Conservation (phyloP, 768 basidiomycete genomes). For the Serpula lacrymans region DNA sequence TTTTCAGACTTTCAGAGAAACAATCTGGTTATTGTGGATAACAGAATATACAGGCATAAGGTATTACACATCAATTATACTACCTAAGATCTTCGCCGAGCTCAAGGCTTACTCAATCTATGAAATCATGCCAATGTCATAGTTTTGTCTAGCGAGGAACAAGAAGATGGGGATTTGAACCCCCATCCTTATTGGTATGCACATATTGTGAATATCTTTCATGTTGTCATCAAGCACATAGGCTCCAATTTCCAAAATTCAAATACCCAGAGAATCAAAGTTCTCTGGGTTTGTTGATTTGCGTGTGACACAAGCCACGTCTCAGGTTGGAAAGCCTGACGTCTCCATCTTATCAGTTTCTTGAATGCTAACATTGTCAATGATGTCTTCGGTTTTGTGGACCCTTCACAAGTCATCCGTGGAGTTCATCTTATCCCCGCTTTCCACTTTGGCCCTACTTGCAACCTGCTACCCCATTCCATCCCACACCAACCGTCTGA, state of each 20-base stretch:
- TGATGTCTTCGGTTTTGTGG: slow-evolving; percentile 42
- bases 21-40: slow-evolving; percentile 16
- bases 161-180: slow-evolving; percentile 10
- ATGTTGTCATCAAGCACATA: slow-evolving; percentile 10
- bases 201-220: slow-evolving; percentile 30
- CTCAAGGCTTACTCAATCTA: slow-evolving; percentile 40
- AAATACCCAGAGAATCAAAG: slow-evolving; percentile 25
- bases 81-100: slow-evolving; percentile 21
- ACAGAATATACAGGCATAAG: slow-evolving; percentile 24
- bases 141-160: slow-evolving; percentile 22
- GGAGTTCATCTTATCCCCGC: slow-evolving; percentile 41
- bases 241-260: slow-evolving; percentile 3
- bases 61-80: slow-evolving; percentile 26
- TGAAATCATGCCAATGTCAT: slow-evolving; percentile 34
- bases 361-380: slow-evolving; percentile 18
- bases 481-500: slow-evolving; percentile 6
- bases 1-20: slow-evolving; percentile 15
- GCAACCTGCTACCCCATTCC: slow-evolving; percentile 1
- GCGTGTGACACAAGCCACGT: slow-evolving; percentile 20
- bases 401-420: slow-evolving; percentile 38
- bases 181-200: slow-evolving; percentile 39
- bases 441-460: slow-evolving; percentile 22
- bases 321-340: slow-evolving; percentile 21
- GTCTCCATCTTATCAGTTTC: slow-evolving; percentile 40
- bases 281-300: slow-evolving; percentile 42